Evolutionary conservation across 129 eudicot genomes (phyloP).

Genomic region (Flaveria linearis): DNA sequence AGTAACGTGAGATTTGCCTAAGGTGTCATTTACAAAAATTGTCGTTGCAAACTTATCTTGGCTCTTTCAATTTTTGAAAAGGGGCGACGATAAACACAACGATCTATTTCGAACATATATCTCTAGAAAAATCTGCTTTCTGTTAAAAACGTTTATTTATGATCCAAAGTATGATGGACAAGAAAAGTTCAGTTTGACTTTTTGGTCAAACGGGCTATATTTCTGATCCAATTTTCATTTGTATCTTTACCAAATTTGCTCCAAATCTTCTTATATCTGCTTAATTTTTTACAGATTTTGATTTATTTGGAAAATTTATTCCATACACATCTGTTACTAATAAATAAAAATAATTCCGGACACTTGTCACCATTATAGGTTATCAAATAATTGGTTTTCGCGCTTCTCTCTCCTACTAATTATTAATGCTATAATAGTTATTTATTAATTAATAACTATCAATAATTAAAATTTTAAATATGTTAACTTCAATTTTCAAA

Average conservation of each 20-base stretch:
- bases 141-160: not conserved
- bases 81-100: not conserved
- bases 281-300: not conserved
- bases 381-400: no score
- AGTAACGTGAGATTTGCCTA: not conserved
- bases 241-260: not conserved
- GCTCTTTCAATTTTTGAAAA: not conserved
- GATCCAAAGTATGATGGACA: not conserved
- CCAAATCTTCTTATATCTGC: not conserved
- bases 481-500: no score
- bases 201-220: slow-evolving; percentile 8
- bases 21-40: not conserved
- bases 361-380: no score
- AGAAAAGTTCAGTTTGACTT: slow-evolving; percentile 14
- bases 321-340: no score
- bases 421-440: no score
- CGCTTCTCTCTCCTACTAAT: no score
- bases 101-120: not conserved
- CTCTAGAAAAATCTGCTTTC: not conserved
- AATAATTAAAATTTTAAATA: no score
- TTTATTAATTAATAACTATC: no score
- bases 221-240: not conserved
- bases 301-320: slow-evolving; percentile 15
- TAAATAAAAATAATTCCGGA: no score
- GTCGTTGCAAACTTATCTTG: not conserved